These are phyloP conservation scores for Pavlovales sp. DNA, from an alignment of 208 protist genomes.

Conservation along the genomic window DNA sequence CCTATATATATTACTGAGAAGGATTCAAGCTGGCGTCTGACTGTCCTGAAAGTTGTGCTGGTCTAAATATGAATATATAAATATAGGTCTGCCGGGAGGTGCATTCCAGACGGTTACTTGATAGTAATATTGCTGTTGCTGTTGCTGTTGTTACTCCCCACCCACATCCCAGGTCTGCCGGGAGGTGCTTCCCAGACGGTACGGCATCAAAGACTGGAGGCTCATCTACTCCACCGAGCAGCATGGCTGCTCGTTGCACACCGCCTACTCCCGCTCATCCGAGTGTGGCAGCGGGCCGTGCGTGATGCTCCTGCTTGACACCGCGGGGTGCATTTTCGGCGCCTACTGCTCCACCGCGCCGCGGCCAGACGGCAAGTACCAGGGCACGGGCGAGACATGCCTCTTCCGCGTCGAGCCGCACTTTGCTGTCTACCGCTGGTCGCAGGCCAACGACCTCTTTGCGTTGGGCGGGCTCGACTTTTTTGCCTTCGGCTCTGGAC, in stretches of 20 bases:
- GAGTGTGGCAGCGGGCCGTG: neutral
- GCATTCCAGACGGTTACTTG: no score
- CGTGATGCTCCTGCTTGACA: neutral
- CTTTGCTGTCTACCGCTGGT: neutral
- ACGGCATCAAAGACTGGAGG: neutral
- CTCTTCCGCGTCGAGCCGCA: neutral
- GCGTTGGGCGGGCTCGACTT: neutral
- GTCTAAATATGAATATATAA: no score
- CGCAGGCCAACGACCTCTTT: neutral
- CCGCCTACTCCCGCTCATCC: neutral
- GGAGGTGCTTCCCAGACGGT: neutral
- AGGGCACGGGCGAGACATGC: neutral
- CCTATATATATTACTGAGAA: no score
- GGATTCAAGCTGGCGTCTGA: no score
- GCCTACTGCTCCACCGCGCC: neutral
- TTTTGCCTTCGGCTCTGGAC: neutral
- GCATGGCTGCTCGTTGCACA: conserved; percentile 21
- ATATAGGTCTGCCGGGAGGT: no score
- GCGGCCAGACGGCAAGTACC: neutral
- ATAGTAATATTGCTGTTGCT: no score
- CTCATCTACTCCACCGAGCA: conserved; percentile 17
- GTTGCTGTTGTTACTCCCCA: no score
- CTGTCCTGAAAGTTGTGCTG: no score
- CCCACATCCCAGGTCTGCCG: neutral
- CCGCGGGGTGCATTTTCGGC: neutral